Evolutionary conservation across 2,329 filamentous ascomycete genomes (phyloP).

Genomic region (Monosporascus cannonballus): DNA sequence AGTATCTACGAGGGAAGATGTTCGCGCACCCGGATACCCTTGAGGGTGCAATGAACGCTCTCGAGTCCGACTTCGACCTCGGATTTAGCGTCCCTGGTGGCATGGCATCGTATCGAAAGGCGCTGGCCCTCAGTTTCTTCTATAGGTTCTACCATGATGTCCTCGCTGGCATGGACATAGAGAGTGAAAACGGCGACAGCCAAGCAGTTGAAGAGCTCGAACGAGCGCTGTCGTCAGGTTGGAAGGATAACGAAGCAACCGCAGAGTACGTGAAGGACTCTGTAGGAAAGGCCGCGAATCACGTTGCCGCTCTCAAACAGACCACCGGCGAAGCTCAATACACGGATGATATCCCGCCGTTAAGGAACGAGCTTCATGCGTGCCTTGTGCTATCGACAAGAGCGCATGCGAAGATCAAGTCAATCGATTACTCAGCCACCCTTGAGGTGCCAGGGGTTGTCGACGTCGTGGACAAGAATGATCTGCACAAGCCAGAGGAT

Average conservation of each 20-base stretch:
- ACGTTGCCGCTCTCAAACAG: slow-evolving; percentile 89
- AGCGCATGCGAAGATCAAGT: slow-evolving; percentile 77
- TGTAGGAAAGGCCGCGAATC: slow-evolving; percentile 77
- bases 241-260: slow-evolving; percentile 70
- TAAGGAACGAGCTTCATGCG: slow-evolving; percentile 84
- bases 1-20: slow-evolving; percentile 69
- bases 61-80: slow-evolving; percentile 87
- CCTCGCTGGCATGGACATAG: slow-evolving; percentile 53
- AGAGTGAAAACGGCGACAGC: slow-evolving; percentile 49
- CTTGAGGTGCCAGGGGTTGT: slow-evolving; percentile 81
- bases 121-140: slow-evolving; percentile 87
- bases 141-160: slow-evolving; percentile 96
- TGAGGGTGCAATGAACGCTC: slow-evolving; percentile 80
- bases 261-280: slow-evolving; percentile 75
- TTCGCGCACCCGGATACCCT: slow-evolving; percentile 77
- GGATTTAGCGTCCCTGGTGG: slow-evolving; percentile 88
- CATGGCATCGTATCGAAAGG: slow-evolving; percentile 94
- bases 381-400: slow-evolving; percentile 84
- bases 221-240: slow-evolving; percentile 71
- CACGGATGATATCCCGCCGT: slow-evolving; percentile 84
- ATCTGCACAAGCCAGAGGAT: slow-evolving; percentile 70
- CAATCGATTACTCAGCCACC: slow-evolving; percentile 68
- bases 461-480: slow-evolving; percentile 75
- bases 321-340: slow-evolving; percentile 92
- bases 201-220: slow-evolving; percentile 82